Percentiles rank a stretch among this genome's conserved stretches.
Evolutionary conservation across 257 asterid genomes (phyloP).

Genomic region (Capsicum chinense): DNA sequence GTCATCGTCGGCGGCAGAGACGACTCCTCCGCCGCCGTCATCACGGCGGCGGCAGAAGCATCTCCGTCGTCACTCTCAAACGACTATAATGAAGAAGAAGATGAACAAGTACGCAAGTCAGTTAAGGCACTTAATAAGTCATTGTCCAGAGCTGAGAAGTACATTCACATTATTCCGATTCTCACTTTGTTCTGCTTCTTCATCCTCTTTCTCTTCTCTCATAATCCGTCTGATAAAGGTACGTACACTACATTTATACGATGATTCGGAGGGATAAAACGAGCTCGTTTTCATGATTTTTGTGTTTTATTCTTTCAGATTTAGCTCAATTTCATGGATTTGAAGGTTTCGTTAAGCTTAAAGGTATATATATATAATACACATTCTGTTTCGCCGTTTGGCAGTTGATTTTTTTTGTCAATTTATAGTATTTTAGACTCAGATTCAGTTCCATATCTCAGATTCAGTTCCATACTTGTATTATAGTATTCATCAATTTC

Average conservation of each 20-base stretch:
- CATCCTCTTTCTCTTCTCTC: slow-evolving; percentile 80
- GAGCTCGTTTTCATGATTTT: background rate
- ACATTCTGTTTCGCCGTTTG: background rate
- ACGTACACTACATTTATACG: slow-evolving; percentile 35
- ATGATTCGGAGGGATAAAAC: background rate
- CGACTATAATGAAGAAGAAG: slow-evolving; percentile 44
- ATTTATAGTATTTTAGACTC: background rate
- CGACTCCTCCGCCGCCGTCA: background rate
- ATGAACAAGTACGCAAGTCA: slow-evolving; percentile 47
- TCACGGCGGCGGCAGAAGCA: slow-evolving; percentile 16
- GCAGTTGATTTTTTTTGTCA: background rate
- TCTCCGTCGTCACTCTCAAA: background rate
- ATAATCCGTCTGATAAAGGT: slow-evolving; percentile 72
- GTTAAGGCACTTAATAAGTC: slow-evolving; percentile 39
- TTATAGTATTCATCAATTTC: background rate
- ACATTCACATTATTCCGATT: slow-evolving; percentile 75
- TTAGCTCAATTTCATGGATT: slow-evolving; percentile 55
- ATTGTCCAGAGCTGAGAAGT: slow-evolving; percentile 41
- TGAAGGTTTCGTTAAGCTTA: slow-evolving; percentile 37
- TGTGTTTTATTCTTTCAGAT: slow-evolving; percentile 43
- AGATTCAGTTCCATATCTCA: background rate
- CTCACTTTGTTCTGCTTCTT: slow-evolving; percentile 77
- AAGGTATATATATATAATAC: slow-evolving; percentile 42
- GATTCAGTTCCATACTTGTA: background rate
- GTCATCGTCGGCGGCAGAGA: slow-evolving; percentile 39